A percentile compares a stretch with the other conserved stretches of the same genome.
Evolutionary conservation across 2,329 filamentous ascomycete species (phyloP).

Genomic region (Neoscytalidium dimidiatum): DNA sequence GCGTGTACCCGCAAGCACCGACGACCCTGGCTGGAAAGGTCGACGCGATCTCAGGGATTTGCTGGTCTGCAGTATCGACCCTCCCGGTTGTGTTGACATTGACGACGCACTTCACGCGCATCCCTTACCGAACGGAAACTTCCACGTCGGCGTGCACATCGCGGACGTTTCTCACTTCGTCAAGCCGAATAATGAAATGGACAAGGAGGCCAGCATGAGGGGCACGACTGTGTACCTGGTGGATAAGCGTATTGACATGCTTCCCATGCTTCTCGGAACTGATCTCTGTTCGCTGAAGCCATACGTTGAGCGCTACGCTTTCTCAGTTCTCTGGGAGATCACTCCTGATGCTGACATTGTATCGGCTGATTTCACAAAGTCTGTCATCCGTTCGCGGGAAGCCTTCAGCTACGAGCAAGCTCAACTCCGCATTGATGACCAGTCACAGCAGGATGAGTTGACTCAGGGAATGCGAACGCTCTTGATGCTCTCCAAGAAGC

Average conservation of each 20-base stretch:
- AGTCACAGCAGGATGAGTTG: constrained; percentile 82
- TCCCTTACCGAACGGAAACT: constrained; percentile 85
- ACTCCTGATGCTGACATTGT: constrained; percentile 83
- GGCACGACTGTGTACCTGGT: constrained; percentile 97
- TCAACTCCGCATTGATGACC: constrained; percentile 89
- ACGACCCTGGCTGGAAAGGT: constrained; percentile 84
- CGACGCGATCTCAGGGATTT: constrained; percentile 81
- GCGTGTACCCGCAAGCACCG: constrained; percentile 78
- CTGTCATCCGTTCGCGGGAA: constrained; percentile 93
- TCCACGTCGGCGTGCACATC: constrained; percentile 95
- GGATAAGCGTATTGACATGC: constrained; percentile 99
- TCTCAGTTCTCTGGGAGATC: constrained; percentile 71
- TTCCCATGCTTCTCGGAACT: constrained; percentile 93
- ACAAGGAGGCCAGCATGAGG: constrained; percentile 87
- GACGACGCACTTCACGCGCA: constrained; percentile 93
- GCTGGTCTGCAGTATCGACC: constrained; percentile 96
- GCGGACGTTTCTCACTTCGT: constrained; percentile 99
- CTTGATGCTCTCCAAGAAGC: constrained; percentile 84
- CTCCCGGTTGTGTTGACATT: constrained; percentile 94
- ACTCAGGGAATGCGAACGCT: constrained; percentile 87
- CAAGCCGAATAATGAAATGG: constrained; percentile 96
- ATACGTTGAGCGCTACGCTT: constrained; percentile 77
- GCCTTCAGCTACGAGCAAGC: constrained; percentile 98
- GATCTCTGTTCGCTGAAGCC: constrained; percentile 96
- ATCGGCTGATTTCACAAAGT: constrained; percentile 88